A percentile compares a stretch with the other conserved stretches of the same genome.
Conservation (phyloP, 257 asterid species). For the Gentiana straminea region DNA sequence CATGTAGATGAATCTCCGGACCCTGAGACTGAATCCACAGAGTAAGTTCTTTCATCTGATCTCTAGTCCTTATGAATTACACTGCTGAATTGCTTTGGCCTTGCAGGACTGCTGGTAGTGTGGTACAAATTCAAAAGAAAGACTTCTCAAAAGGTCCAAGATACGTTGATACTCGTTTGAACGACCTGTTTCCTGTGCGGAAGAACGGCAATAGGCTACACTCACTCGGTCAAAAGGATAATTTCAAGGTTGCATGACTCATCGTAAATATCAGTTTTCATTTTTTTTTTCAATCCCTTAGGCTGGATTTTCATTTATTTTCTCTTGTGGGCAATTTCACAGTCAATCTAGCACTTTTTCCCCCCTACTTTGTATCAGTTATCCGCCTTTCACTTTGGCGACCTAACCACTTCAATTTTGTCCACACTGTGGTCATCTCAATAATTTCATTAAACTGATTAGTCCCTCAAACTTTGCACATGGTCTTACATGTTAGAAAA, state of each 20-base stretch:
- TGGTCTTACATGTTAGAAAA: too few species aligned
- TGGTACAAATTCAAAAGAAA: constrained; percentile 32
- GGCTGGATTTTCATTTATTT: not conserved
- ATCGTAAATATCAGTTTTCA: constrained; percentile 3
- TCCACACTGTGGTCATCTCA: too few species aligned
- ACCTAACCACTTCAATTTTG: too few species aligned
- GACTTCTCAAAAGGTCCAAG: constrained; percentile 44
- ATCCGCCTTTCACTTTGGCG: too few species aligned
- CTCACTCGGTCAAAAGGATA: constrained; percentile 42
- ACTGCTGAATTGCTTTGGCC: constrained; percentile 10
- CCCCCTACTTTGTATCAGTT: too few species aligned
- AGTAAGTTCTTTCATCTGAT: constrained; percentile 26
- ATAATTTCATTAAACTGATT: too few species aligned
- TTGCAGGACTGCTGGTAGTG: constrained; percentile 40
- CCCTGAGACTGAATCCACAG: constrained; percentile 16
- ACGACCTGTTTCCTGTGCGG: constrained; percentile 51
- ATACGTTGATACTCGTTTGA: constrained; percentile 44
- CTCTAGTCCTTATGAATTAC: not conserved
- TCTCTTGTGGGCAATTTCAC: too few species aligned
- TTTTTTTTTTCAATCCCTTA: not conserved
- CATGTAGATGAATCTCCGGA: constrained; percentile 38
- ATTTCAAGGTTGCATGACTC: constrained; percentile 35
- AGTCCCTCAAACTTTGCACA: too few species aligned
- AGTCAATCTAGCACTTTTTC: too few species aligned
- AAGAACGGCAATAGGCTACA: constrained; percentile 45